phyloP scores from a whole-genome alignment of 257 asterid species.

The Solanum bukasovii region DNA sequence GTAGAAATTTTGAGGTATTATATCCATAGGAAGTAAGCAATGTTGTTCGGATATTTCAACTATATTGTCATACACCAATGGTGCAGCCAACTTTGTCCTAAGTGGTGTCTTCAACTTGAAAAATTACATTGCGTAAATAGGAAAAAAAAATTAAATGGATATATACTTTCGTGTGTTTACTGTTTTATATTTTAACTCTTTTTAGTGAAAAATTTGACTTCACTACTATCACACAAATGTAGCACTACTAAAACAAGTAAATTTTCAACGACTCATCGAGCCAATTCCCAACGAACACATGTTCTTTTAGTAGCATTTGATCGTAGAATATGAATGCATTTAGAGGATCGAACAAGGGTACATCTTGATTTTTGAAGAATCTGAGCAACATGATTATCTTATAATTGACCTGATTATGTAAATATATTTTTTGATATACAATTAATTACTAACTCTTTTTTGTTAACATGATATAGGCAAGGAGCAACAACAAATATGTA shows the following conservation, averaged over 20 bases:
- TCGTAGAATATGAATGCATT: neutral
- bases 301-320: neutral
- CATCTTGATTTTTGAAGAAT: rapidly evolving
- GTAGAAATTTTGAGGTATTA: neutral
- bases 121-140: neutral
- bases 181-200: neutral
- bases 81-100: neutral
- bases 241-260: neutral
- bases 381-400: neutral
- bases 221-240: neutral
- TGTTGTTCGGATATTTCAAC: neutral
- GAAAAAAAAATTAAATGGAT: neutral
- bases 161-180: neutral
- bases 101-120: neutral
- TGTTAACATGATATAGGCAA: neutral
- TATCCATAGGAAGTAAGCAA: neutral
- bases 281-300: neutral
- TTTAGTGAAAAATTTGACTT: neutral
- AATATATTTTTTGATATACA: neutral
- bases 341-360: neutral
- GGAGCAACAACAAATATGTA: neutral
- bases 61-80: neutral
- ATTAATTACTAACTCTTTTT: neutral
- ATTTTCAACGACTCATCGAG: neutral
- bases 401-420: neutral